These are phyloP conservation scores for Aspergillus amoenus DNA, from an alignment of 2,329 filamentous ascomycete species.

Conservation along the genomic window DNA sequence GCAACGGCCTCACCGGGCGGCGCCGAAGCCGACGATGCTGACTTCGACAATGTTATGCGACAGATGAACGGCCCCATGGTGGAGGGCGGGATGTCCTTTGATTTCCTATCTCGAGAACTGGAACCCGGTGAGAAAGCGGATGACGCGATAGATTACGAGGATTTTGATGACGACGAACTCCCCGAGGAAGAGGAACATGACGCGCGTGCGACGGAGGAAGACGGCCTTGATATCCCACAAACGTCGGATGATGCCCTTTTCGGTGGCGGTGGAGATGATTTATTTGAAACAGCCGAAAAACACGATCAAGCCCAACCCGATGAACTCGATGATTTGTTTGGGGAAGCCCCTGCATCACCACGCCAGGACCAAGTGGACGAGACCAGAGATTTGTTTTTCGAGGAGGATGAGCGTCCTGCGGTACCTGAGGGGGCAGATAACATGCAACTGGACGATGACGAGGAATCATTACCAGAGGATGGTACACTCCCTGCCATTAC, in stretches of 20 bases:
- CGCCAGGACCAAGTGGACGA: conserved; percentile 30
- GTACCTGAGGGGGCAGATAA: conserved; percentile 14
- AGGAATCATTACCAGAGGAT: conserved; percentile 27
- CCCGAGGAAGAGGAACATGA: conserved; percentile 58
- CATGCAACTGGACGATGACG: conserved; percentile 27
- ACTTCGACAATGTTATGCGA: conserved; percentile 44
- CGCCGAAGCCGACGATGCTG: conserved; percentile 34
- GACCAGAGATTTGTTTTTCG: conserved; percentile 33
- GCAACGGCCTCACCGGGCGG: conserved; percentile 26
- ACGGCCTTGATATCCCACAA: conserved; percentile 58
- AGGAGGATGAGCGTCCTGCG: conserved; percentile 27
- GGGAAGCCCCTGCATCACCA: conserved; percentile 42
- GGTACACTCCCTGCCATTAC: conserved; percentile 26
- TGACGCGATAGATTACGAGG: conserved; percentile 86
- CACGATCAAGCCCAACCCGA: conserved; percentile 30
- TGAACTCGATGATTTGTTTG: conserved; percentile 51
- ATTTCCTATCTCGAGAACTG: conserved; percentile 42
- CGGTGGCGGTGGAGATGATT: conserved; percentile 41
- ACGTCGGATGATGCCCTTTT: conserved; percentile 28
- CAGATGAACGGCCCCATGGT: conserved; percentile 39
- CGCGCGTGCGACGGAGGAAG: conserved; percentile 30
- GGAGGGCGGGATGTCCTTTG: conserved; percentile 34
- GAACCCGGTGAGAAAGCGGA: conserved; percentile 74
- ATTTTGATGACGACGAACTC: conserved; percentile 88
- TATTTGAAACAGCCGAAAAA: conserved; percentile 26